Evolutionary conservation across 345 rosid genomes (phyloP), one percentile per base, ranked within the genome.

Genomic region (Toxicodendron radicans): DNA sequence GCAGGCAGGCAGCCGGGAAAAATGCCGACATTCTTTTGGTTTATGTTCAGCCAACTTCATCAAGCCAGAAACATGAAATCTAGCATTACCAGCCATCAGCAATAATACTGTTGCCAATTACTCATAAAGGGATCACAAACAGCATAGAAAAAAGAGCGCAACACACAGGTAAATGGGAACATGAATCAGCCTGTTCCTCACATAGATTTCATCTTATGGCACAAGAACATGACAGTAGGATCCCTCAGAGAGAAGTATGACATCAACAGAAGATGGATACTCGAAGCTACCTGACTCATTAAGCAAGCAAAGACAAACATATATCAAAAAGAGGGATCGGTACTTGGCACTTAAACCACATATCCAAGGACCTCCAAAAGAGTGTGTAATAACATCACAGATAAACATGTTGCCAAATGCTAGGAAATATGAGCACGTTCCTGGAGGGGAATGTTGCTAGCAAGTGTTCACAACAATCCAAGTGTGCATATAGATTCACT

Each of bases 11-110:
- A 20, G 52, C 52, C 8, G 21, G 35, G 52, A 51, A 16, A 16
- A 21, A 69, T 20, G 51, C 32, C 32, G 56, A 70, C 53, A 33
- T 46, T 41, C 41, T 57, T 57, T 38, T 23, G 33, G 23, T 30
- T 13, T 70, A 57, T 45, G 51, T 57, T 23, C 54, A 43, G 64
- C 73, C 54, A 58, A 23, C 20, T 57, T 58, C 73, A 57, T 35
- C 63, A 23, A 38, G 54, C 35, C 4, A 27, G 58, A 41, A 57
- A 58, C 18, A 46, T 17, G 33, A 70, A 5, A 58, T 58, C 33
- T 10, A 11, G 43, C 24, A 24, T 20, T 43, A 18, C 54, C 5
- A 58, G 16, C 11, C 14, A 49, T 70, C 9, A 70, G 16, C 4
- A 17, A 68, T 33, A 21, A 21, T 18, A 41, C 21, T 13, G 70